Base-by-base conservation (phyloP, 768 basidiomycete genomes). In the Tubosaeta brunneosetosa region DNA sequence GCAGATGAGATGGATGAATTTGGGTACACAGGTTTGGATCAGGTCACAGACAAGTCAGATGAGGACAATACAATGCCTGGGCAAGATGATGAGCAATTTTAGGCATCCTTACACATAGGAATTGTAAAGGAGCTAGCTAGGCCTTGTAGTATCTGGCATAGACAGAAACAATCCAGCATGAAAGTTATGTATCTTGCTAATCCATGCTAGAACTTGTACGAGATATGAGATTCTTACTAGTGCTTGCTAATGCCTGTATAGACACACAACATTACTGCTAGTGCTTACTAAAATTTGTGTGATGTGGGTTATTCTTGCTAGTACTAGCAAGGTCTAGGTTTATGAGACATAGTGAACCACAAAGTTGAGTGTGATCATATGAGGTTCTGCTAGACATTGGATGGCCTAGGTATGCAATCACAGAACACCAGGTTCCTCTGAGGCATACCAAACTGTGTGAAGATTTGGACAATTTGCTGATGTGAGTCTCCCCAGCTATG, bases 1-100 rank as follows among this genome's bases (percentile, higher is more conserved):
- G 7, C 16, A 6, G 51, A 52, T 6, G 19, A 52, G 26, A 52
- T 52, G 51, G 51, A 52, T 1, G 13, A 52, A 38, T 52, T 22
- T n/a, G 29, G 44, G 9, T 52, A 52, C 10, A 33, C 44, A 5
- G 37, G 44, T 9, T 33, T 52, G 44, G 51, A 44, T 31, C 49
- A 50, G 11, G 40, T 42, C 16, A 8, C 43, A 9, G 43, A 43
- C 10, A 25, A 50, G 19, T 37, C 38, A 8, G 37, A 49, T 31
- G 38, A 49, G 27, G 47, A 17, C 14, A 26, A 41, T 9, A 19
- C 14, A 38, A 38, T 16, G 17, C 16, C 17, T 38, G 37, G 14
- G 37, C 16, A 19, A 9, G 37, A 38, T 38, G 37, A 38, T n/a
- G 37, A 38, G 17, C 9, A 38, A 38, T 38, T 19, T 38, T 19